These are phyloP conservation scores for Oryza meyeriana DNA, from an alignment of 176 grass and related monocot genomes.

Conservation along the genomic window DNA sequence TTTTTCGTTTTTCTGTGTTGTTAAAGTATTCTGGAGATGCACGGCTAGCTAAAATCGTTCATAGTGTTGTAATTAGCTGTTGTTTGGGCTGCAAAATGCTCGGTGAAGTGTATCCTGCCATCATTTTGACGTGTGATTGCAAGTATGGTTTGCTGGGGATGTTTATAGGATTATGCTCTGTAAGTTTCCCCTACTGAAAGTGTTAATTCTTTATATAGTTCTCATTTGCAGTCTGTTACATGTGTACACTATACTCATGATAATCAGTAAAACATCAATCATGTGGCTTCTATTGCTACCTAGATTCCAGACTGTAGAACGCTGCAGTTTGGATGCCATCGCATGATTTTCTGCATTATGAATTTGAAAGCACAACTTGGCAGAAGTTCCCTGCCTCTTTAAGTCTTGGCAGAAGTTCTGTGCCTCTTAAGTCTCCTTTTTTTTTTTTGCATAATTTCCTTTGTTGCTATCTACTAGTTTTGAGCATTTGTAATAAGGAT, in stretches of 20 bases:
- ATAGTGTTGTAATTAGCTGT: not conserved
- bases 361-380: not conserved
- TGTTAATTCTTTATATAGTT: not conserved
- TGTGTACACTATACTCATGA: not conserved
- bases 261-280: not conserved
- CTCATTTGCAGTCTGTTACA: not conserved
- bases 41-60: not conserved
- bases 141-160: constrained; percentile 8
- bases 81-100: not conserved
- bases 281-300: not conserved
- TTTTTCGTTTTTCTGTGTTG: not conserved
- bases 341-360: not conserved
- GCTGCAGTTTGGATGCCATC: not conserved
- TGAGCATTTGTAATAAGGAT: constrained; percentile 2
- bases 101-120: not conserved
- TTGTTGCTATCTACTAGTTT: constrained; percentile 2
- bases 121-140: not conserved
- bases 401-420: not conserved
- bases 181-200: not conserved
- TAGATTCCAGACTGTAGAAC: not conserved
- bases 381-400: not conserved
- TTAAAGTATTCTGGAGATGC: not conserved
- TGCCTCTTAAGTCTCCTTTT: not conserved
- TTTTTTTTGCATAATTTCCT: not conserved
- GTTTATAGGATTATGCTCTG: not conserved